Base-by-base conservation (phyloP, 257 asterid genomes). In the Mitragyna speciosa region DNA sequence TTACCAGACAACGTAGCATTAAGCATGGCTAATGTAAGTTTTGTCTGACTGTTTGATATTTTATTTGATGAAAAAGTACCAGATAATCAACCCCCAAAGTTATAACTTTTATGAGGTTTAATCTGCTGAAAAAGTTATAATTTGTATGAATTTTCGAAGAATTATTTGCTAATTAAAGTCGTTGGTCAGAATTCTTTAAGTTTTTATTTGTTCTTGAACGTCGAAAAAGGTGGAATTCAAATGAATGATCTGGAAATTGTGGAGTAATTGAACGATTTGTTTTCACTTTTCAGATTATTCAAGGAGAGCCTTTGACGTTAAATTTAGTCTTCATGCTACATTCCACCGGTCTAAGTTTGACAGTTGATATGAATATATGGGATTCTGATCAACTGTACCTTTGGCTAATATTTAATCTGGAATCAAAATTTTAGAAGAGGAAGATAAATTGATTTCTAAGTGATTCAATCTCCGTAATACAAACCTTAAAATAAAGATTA, bases 1-100 rank as follows among this genome's bases (percentile, higher is more conserved):
- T 79, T 94, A 71, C 98, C 98, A 11, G 86, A 87, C 41, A 72
- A 77, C 78, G 89, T 92, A 43, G 92, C 98, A 78, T 85, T 65
- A 70, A 87, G 79, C 88, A 94, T 92, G 98, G 94, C 97, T 58
- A 78, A 85, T 68, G 98, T 92, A 87, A 90, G 91, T 87, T 82
- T 10, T 67, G 15, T 17, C 33, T 22, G 28, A 15, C 20, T 7
- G 15, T 26, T 19, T 14, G 20, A 61, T 15, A 28, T 30, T 4
- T 68, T 22, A 17, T 69, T 39, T 39, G 28, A 69, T 36, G 73
- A 36, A 8, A 7, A 7, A 26, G 17, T 26, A 36, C 41, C 24
- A 6, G 64, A 58, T 20, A 58, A 58, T 58, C 61, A 54, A 6
- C 61, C 7, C 7, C 0, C 22, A 3, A 24, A 54, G 61, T 54